These are phyloP conservation scores for Diaporthe helianthi DNA, from an alignment of 2,329 filamentous ascomycete genomes.

Conservation along the genomic window DNA sequence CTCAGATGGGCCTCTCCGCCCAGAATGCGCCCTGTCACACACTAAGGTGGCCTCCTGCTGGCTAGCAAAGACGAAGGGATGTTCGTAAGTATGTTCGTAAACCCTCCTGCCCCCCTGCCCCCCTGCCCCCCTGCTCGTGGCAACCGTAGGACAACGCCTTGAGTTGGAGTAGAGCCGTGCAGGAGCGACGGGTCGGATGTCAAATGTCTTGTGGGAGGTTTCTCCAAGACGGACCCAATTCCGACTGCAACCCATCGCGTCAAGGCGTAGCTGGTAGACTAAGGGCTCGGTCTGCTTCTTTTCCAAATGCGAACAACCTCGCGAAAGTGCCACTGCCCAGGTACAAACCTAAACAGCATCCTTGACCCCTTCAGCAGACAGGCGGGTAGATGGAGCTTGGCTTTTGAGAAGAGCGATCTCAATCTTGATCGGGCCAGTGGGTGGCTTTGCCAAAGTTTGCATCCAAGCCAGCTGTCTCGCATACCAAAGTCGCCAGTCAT, in stretches of 20 bases:
- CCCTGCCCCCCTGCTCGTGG: conserved; percentile 16
- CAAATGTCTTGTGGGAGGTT: conserved; percentile 33
- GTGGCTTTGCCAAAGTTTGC: conserved; percentile 25
- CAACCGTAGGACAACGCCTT: conserved; percentile 22
- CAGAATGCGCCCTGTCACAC: conserved; percentile 18
- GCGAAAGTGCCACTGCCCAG: conserved; percentile 16
- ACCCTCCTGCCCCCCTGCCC: too few relatives aligned
- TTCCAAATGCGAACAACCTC: conserved; percentile 11
- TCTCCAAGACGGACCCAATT: conserved; percentile 34
- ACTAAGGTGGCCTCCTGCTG: neutral
- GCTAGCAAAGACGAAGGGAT: neutral
- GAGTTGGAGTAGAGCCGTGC: conserved; percentile 27
- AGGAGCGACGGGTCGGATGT: conserved; percentile 33
- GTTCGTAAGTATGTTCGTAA: too few relatives aligned
- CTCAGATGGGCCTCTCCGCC: conserved; percentile 15
- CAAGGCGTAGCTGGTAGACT: too few relatives aligned
- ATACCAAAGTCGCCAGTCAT: neutral
- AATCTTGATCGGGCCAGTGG: conserved; percentile 10
- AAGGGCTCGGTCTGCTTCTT: neutral
- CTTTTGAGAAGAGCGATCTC: conserved; percentile 6
- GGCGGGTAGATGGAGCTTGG: conserved; percentile 17
- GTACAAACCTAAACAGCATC: conserved; percentile 20
- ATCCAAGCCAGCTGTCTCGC: neutral
- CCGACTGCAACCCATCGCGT: conserved; percentile 26
- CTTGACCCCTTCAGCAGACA: conserved; percentile 10